A percentile compares a stretch with the other conserved stretches of the same genome.
These are phyloP conservation scores for Naegleria gruberi DNA, from an alignment of 208 protist genomes.

Conservation along the genomic window DNA sequence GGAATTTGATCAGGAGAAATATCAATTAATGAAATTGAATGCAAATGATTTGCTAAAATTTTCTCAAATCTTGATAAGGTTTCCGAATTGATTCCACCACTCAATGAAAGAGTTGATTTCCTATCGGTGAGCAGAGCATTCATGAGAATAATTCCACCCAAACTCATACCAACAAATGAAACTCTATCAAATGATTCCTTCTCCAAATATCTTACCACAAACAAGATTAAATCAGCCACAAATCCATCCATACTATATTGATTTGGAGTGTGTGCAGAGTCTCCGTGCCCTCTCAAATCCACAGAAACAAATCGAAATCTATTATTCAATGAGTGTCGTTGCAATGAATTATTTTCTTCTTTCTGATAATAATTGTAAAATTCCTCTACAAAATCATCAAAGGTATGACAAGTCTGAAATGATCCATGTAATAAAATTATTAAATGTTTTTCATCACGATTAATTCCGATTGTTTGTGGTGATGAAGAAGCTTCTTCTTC, in stretches of 20 bases:
- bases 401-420: not conserved
- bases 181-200: not conserved
- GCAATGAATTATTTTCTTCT: no score
- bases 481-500: no score
- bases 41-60: not conserved
- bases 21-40: not conserved
- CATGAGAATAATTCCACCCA: not conserved
- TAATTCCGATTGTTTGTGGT: no score
- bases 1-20: not conserved
- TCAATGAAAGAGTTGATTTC: not conserved
- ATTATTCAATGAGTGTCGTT: not conserved
- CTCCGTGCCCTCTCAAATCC: not conserved
- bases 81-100: not conserved
- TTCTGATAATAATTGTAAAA: not conserved
- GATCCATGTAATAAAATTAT: not conserved
- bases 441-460: no score
- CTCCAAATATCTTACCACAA: not conserved
- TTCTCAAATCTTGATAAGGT: not conserved
- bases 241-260: not conserved
- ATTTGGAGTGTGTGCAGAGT: not conserved
- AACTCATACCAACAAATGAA: not conserved
- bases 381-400: not conserved
- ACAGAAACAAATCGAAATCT: not conserved
- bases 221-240: not conserved
- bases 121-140: not conserved